Percentiles rank a stretch among this genome's conserved stretches.
Conservation (phyloP, 768 basidiomycete species). For the Tricholoma sp. region DNA sequence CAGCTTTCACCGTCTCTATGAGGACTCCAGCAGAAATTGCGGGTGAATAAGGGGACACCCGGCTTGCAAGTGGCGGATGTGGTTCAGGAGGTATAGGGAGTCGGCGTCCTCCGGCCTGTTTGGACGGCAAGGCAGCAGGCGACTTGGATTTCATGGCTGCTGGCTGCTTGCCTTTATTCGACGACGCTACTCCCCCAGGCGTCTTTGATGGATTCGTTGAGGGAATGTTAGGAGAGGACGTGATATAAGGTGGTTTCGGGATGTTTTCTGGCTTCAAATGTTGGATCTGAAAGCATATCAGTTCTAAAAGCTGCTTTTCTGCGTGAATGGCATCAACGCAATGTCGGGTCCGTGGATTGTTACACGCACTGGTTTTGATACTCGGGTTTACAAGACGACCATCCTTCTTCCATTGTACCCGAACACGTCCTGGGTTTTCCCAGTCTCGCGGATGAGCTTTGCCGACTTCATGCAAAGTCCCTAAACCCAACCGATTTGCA, state of each 20-base stretch:
- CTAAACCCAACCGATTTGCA: constrained; percentile 68
- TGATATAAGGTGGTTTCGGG: constrained; percentile 59
- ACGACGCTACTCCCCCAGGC: constrained; percentile 24
- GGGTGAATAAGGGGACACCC: constrained; percentile 80
- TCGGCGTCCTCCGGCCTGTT: constrained; percentile 34
- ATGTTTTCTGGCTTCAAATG: constrained; percentile 62
- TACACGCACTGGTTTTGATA: constrained; percentile 71
- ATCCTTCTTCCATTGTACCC: constrained; percentile 89
- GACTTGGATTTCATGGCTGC: constrained; percentile 41
- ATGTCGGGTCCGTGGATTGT: neutral
- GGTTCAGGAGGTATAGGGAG: constrained; percentile 76
- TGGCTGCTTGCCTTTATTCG: constrained; percentile 50
- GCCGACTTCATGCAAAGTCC: constrained; percentile 81
- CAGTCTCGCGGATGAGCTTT: constrained; percentile 95
- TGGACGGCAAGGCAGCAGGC: constrained; percentile 24
- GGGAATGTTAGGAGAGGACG: constrained; percentile 21
- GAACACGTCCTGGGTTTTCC: constrained; percentile 96
- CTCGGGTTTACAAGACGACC: constrained; percentile 55
- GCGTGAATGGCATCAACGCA: constrained; percentile 3
- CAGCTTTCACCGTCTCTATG: constrained; percentile 81
- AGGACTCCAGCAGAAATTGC: constrained; percentile 72
- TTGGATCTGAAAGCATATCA: constrained; percentile 72
- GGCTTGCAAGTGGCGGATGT: constrained; percentile 62
- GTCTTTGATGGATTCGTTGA: constrained; percentile 25
- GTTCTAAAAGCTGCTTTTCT: constrained; percentile 81